Evolutionary conservation across 805 yeast genomes (phyloP).

Genomic region (Nakazawaea laoshanensis): DNA sequence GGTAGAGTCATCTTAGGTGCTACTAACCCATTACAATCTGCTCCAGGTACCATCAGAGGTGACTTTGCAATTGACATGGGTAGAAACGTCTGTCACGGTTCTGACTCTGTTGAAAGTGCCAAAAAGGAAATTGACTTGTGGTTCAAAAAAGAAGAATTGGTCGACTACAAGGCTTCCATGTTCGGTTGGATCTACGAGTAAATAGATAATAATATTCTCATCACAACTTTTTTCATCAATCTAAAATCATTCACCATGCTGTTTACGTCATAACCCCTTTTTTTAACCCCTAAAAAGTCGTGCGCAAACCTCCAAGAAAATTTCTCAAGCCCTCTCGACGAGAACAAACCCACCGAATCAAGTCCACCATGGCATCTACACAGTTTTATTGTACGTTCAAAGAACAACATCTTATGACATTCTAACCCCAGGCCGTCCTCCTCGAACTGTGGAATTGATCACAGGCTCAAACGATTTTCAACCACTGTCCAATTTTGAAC

Average conservation of each 20-base stretch:
- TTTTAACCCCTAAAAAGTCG: too few relatives aligned
- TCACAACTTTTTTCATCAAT: background rate
- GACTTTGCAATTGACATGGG: constrained; percentile 98
- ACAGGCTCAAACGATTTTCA: constrained; percentile 35
- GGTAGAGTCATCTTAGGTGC: constrained; percentile 98
- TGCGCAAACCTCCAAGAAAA: too few relatives aligned
- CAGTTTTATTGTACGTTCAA: constrained; percentile 12
- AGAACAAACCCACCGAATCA: too few relatives aligned
- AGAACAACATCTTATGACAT: background rate
- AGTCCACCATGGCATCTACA: constrained; percentile 7
- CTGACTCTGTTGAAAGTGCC: constrained; percentile 98
- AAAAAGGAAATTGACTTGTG: constrained; percentile 91
- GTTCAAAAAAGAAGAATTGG: constrained; percentile 97
- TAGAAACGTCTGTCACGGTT: constrained; percentile 98
- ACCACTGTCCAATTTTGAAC: constrained; percentile 19
- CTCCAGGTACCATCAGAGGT: constrained; percentile 99
- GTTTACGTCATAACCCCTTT: too few relatives aligned
- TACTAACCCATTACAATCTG: constrained; percentile 94
- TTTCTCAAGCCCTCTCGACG: too few relatives aligned
- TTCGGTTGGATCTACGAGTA: constrained; percentile 93
- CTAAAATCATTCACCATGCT: background rate
- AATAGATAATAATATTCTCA: constrained; percentile 14
- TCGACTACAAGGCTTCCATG: constrained; percentile 81
- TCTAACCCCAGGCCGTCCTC: constrained; percentile 38
- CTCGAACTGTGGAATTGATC: constrained; percentile 45